Evolutionary conservation across 2,329 filamentous ascomycete species (phyloP).

Genomic region (Trichoderma sp.): DNA sequence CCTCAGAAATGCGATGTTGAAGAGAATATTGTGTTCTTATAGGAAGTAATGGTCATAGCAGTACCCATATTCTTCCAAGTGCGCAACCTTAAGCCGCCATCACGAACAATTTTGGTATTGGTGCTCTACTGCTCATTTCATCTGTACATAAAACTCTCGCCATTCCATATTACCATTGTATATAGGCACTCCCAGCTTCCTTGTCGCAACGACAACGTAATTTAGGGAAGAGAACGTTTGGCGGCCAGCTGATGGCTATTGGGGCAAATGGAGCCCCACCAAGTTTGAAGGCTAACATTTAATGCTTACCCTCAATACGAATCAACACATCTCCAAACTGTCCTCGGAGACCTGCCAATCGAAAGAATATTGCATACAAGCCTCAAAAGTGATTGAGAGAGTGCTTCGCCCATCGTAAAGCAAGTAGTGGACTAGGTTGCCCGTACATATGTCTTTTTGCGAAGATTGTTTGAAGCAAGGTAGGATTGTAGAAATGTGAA

Average conservation of each 20-base stretch:
- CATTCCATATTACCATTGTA: no score
- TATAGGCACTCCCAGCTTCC: no score
- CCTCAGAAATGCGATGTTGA: no score
- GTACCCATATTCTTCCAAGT: no score
- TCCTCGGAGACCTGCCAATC: not conserved
- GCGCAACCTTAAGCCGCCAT: no score
- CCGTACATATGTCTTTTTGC: not conserved
- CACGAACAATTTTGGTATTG: no score
- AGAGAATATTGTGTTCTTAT: no score
- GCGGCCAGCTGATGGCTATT: not conserved
- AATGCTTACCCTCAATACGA: not conserved
- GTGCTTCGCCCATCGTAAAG: not conserved
- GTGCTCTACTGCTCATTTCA: no score
- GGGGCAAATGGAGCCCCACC: not conserved
- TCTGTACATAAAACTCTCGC: no score
- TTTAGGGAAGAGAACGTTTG: no score
- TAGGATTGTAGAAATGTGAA: not conserved
- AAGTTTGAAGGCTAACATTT: not conserved
- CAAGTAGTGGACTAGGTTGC: not conserved
- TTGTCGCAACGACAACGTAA: no score
- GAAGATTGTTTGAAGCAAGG: not conserved
- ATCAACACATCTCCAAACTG: not conserved
- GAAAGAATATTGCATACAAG: not conserved
- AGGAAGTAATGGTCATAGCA: no score
- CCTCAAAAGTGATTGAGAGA: not conserved